Base-by-base conservation (phyloP, 1,139 yeast genomes). In the Sugiyamaella castrensis region DNA sequence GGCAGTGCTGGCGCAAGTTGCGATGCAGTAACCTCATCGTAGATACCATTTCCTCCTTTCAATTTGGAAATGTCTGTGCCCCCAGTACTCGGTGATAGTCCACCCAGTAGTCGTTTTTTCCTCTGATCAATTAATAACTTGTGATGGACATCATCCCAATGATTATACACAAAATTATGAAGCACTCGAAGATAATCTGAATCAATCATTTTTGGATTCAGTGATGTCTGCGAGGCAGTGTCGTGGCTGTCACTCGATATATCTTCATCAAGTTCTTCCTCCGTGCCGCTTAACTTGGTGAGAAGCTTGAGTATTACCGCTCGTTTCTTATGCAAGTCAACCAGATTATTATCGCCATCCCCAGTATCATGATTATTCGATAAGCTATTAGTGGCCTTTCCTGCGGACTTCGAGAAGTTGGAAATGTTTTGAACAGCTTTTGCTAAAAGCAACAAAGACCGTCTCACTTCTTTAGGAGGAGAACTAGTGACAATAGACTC, bases 371-470 rank as follows among this genome's bases (percentile, higher is more conserved):
- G 47, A 37, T n/a, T 41, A 12, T 12, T 32, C 11, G 40, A 24
- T n/a, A n/a, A n/a, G n/a, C n/a, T n/a, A n/a, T n/a, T n/a, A 4
- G 33, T 16, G 26, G 29, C 35, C 4, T 13, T 11, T 9, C 28
- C 42, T 4, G 16, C 38, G 16, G 49, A 33, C 4, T 43, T 37
- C 5, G 48, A 32, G 13, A 33, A 43, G 36, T 48, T 44, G 7
- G 52, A 40, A 75, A 87, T 78, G 56, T 84, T 81, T 67, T 89
- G 96, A 33, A 88, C 69, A 2, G 84, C 82, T 60, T 87, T 86
- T 1, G 94, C 96, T 43, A 88, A 69, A 51, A 84, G 82, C 65
- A 88, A 77, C 37, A 84, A 72, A 0, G 87, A 78, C 54, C 92
- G 72, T 58, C 86, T 82, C 10, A 80, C 79, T 28, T 72, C 76